phyloP scores from a whole-genome alignment of 1,139 yeast genomes.

The Scheffersomyces lignicola region DNA sequence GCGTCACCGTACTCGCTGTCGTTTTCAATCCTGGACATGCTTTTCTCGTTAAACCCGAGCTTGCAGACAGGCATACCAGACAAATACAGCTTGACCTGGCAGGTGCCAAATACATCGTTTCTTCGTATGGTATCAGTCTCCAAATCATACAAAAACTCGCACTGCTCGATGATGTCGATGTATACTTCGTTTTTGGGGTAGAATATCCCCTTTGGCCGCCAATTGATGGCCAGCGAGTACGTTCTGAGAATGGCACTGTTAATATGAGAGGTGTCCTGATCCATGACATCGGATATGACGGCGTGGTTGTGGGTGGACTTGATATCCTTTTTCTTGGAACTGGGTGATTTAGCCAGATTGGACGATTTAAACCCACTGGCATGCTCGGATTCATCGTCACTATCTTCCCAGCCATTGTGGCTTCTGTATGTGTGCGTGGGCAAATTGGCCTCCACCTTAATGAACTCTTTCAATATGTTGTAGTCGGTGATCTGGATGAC shows the following conservation, averaged over 20 bases:
- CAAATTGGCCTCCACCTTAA: constrained; percentile 38
- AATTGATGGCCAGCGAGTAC: constrained; percentile 42
- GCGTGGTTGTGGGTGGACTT: constrained; percentile 46
- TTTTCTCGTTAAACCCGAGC: constrained; percentile 42
- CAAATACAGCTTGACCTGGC: constrained; percentile 40
- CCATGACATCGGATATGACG: constrained; percentile 31
- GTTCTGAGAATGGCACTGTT: constrained; percentile 61
- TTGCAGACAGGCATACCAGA: constrained; percentile 51
- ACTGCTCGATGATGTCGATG: constrained; percentile 42
- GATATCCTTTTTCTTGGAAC: constrained; percentile 20
- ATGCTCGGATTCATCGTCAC: constrained; percentile 13
- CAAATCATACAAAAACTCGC: constrained; percentile 42
- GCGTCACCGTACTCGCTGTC: constrained; percentile 11
- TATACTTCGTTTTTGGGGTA: constrained; percentile 49
- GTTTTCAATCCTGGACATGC: constrained; percentile 29
- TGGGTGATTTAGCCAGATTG: background rate
- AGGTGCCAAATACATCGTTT: constrained; percentile 40
- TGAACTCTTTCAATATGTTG: constrained; percentile 45
- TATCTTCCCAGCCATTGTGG: constrained; percentile 10
- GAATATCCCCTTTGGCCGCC: constrained; percentile 51
- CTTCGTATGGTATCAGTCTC: constrained; percentile 25
- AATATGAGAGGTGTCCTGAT: constrained; percentile 30
- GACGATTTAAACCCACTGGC: constrained; percentile 11
- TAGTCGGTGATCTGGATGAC: constrained; percentile 45
- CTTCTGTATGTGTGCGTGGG: constrained; percentile 19